Percentiles rank a stretch among this genome's conserved stretches.
Evolutionary conservation across 2,329 filamentous ascomycete species (phyloP).

Genomic region (Ophiostoma ulmi): DNA sequence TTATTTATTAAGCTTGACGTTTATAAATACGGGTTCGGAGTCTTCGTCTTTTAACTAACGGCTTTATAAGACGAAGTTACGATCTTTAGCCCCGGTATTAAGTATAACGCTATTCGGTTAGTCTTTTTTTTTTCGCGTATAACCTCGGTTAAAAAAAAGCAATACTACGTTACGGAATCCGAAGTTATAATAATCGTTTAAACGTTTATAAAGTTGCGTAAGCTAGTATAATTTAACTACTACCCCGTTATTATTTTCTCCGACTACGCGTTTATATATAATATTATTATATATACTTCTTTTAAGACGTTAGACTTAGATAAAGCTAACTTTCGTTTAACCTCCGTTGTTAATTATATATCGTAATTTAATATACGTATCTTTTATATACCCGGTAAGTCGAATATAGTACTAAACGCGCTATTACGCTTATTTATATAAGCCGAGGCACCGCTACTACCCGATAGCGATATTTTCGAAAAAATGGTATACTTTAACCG

Average conservation of each 20-base stretch:
- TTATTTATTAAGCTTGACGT: not conserved
- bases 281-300: slow-evolving; percentile 1
- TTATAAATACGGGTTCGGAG: not conserved
- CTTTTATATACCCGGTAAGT: too few species aligned
- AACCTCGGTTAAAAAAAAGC: not conserved
- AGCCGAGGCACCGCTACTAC: too few species aligned
- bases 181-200: not conserved
- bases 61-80: not conserved
- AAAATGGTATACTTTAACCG: too few species aligned
- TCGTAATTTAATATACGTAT: too few species aligned
- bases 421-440: too few species aligned
- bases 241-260: not conserved
- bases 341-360: too few species aligned
- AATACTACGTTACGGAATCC: not conserved
- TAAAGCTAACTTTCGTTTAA: too few species aligned
- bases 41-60: not conserved
- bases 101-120: not conserved
- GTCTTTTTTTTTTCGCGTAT: too few species aligned
- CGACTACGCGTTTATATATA: not conserved
- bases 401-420: too few species aligned
- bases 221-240: not conserved
- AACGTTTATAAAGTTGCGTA: not conserved
- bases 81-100: not conserved
- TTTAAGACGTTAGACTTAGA: too few species aligned
- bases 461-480: too few species aligned